Evolutionary conservation across 1,139 yeast genomes (phyloP), one percentile per base, ranked within the genome.

Genomic region (Candida tropicalis): DNA sequence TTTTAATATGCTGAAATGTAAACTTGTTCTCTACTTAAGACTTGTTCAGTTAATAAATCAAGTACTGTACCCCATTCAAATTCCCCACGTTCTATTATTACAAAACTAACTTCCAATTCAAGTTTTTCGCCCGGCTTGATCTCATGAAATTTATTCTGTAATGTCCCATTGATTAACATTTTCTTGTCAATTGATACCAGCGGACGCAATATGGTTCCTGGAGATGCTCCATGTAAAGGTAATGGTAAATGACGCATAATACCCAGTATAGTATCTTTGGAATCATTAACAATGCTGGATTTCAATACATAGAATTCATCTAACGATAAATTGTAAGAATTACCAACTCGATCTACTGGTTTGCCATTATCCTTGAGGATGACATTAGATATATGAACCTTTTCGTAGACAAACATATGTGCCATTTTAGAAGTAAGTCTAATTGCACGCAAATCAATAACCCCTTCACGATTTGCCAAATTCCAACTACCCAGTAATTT

Each of bases 31-130:
- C 68, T 52, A 12, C 64, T 62, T 13, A 62, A 59, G 1, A 63
- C 49, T 35, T 62, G 59, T 24, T 44, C 18, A 34, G 55, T 59
- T 16, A 58, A 47, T 23, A 73, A 75, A 48, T 87, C 95, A 49
- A 87, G 70, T 2, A 86, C 63, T 0, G 82, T 76, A 0, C 90
- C 87, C 89, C 95, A 86, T 59, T 85, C 91, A 57, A 82, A 87
- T 43, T 81, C 85, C 1, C 96, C 96, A 34, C 75, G 73, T 41
- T 82, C 87, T 40, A 88, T 64, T 15, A 85, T 73, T 16, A 82
- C 75, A 44, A 84, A 76, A 5, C 88, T 83, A 40, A 82, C 56
- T 15, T 68, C 68, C 12, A 79, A 59, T 8, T 63, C 65, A 8
- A 62, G 45, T 0, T 68, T 56, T 20, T 65, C 72, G 0, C 79